Conservation (phyloP, 495 filamentous ascomycete genomes). For the Neurospora sp. region DNA sequence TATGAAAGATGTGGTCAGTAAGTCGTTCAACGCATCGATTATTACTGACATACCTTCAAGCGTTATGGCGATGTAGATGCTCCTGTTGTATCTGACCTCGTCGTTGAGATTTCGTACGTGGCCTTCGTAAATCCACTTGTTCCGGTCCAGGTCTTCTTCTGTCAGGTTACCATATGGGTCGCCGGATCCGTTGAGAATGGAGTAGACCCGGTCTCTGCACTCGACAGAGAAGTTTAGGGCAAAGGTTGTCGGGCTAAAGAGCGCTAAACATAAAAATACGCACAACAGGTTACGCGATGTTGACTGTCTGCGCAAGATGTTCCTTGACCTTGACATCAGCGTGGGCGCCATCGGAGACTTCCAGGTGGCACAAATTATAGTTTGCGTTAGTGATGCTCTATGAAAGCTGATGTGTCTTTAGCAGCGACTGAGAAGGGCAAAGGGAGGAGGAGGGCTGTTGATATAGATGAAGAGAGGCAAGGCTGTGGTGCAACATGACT, state of each 20-base stretch:
- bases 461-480: not conserved
- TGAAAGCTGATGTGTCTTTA: not conserved
- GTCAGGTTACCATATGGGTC: not conserved
- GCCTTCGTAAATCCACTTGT: not conserved
- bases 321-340: not conserved
- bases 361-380: not conserved
- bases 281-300: not conserved
- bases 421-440: not conserved
- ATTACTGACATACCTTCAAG: not conserved
- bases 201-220: not conserved
- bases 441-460: not conserved
- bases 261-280: not conserved
- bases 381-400: not conserved
- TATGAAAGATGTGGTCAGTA: constrained; percentile 3
- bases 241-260: not conserved
- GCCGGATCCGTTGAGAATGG: not conserved
- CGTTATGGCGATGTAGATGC: not conserved
- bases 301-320: not conserved
- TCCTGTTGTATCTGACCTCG: not conserved
- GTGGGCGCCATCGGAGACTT: not conserved
- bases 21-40: not conserved
- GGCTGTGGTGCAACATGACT: not conserved
- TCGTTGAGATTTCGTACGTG: not conserved
- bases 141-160: not conserved
- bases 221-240: not conserved